phyloP scores from a whole-genome alignment of 1,284 basidiomycete species.

The Mycosarcoma maydis region DNA sequence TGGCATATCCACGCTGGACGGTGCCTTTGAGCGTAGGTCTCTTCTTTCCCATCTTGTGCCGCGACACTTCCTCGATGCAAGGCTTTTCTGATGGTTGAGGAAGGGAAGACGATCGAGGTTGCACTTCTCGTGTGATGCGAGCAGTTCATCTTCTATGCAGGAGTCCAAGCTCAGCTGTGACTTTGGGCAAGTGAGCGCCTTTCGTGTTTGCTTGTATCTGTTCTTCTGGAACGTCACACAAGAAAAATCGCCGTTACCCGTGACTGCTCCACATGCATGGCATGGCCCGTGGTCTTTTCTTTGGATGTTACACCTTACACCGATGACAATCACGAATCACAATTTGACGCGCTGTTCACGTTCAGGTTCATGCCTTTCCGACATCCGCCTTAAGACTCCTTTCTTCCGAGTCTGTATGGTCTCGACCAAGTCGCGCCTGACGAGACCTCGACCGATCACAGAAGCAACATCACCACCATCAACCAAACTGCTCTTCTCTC shows the following conservation, averaged over 20 bases:
- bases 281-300: too few relatives aligned
- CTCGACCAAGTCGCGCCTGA: too few relatives aligned
- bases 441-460: neutral
- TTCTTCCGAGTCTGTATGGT: too few relatives aligned
- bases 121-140: slow-evolving; percentile 11
- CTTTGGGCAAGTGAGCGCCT: neutral
- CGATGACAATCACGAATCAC: too few relatives aligned
- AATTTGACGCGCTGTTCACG: too few relatives aligned
- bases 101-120: neutral
- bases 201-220: too few relatives aligned
- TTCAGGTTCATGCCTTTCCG: too few relatives aligned
- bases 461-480: too few relatives aligned
- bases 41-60: slow-evolving; percentile 53
- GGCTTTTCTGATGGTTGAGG: neutral
- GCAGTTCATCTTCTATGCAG: neutral
- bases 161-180: slow-evolving; percentile 7
- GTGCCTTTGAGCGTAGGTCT: slow-evolving; percentile 60
- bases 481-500: too few relatives aligned
- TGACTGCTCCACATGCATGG: slow-evolving; percentile 27
- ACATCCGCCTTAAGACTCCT: too few relatives aligned
- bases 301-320: too few relatives aligned
- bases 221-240: slow-evolving; percentile 29
- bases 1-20: slow-evolving; percentile 64
- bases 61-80: neutral
- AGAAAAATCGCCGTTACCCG: neutral